phyloP scores from a whole-genome alignment of 129 eudicot species.

The Cynara cardunculus region DNA sequence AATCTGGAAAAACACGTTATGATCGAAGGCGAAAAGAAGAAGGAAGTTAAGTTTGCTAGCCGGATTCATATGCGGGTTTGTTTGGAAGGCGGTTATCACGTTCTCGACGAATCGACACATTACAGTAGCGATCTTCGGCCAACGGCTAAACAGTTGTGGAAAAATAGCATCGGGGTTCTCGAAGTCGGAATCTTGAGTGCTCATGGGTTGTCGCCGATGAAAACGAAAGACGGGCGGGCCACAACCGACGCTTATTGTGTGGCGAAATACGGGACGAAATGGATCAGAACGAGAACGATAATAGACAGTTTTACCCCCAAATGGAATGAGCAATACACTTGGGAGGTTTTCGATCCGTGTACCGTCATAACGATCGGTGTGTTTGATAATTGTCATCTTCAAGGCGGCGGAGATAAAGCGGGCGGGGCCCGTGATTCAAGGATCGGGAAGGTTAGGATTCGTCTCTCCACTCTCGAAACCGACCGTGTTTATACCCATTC shows the following conservation, averaged over 20 bases:
- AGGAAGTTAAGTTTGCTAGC: conserved; percentile 39
- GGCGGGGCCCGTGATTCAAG: conserved; percentile 31
- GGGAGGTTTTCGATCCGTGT: conserved; percentile 65
- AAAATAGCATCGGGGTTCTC: conserved; percentile 36
- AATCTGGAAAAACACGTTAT: conserved; percentile 38
- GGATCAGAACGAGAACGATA: conserved; percentile 53
- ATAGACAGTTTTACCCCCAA: conserved; percentile 38
- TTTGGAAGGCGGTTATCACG: conserved; percentile 60
- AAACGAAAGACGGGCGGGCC: conserved; percentile 31
- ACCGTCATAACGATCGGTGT: conserved; percentile 53
- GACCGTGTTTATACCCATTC: conserved; percentile 50
- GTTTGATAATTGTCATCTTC: conserved; percentile 45
- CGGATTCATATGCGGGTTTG: conserved; percentile 45
- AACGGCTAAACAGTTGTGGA: conserved; percentile 42
- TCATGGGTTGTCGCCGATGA: conserved; percentile 35
- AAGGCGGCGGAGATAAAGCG: conserved; percentile 26
- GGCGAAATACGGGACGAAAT: conserved; percentile 53
- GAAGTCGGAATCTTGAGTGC: conserved; percentile 45
- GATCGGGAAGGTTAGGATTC: conserved; percentile 55
- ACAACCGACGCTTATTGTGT: conserved; percentile 55
- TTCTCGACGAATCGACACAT: conserved; percentile 44
- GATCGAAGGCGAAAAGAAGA: conserved; percentile 35
- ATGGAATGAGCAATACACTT: conserved; percentile 64
- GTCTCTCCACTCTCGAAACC: conserved; percentile 46
- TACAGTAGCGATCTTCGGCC: conserved; percentile 46